Percentiles rank a stretch among this genome's conserved stretches.
Evolutionary conservation across 1,284 basidiomycete genomes (phyloP).

Genomic region (Microbotryum scabiosae): DNA sequence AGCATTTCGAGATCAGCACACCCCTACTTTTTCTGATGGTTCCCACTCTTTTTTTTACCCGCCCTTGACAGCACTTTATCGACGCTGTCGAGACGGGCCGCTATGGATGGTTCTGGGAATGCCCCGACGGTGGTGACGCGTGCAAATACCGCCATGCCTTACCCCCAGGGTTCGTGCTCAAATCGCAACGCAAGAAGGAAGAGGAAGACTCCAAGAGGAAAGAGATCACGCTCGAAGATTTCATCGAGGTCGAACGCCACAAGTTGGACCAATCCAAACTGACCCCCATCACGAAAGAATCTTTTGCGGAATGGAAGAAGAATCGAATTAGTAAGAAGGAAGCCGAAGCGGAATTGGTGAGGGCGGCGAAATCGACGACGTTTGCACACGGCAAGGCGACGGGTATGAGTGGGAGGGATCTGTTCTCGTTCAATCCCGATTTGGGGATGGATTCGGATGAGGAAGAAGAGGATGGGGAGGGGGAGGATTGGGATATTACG

Average conservation of each 20-base stretch:
- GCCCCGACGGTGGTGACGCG: slow-evolving; percentile 47
- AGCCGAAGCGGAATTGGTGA: slow-evolving; percentile 69
- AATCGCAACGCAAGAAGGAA: slow-evolving; percentile 39
- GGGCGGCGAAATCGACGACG: slow-evolving; percentile 77
- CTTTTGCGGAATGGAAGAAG: slow-evolving; percentile 92
- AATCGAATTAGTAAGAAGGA: slow-evolving; percentile 85
- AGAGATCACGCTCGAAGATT: slow-evolving; percentile 88
- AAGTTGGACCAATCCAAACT: slow-evolving; percentile 75
- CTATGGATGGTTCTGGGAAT: slow-evolving; percentile 53
- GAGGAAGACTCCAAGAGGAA: slow-evolving; percentile 66
- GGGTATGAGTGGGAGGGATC: slow-evolving; percentile 91
- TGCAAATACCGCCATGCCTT: slow-evolving; percentile 95
- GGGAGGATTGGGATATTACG: slow-evolving; percentile 36
- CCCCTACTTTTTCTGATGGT: slow-evolving; percentile 51
- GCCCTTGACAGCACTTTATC: slow-evolving; percentile 56
- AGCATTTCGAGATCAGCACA: neutral
- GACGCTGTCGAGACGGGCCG: slow-evolving; percentile 91
- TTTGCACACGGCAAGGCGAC: slow-evolving; percentile 79
- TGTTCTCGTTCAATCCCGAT: slow-evolving; percentile 72
- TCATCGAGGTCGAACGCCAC: slow-evolving; percentile 94
- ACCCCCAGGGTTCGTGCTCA: slow-evolving; percentile 73
- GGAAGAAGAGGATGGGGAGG: slow-evolving; percentile 52
- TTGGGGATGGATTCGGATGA: slow-evolving; percentile 62
- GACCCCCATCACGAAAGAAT: slow-evolving; percentile 90
- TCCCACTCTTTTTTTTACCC: slow-evolving; percentile 63